A percentile compares a stretch with the other conserved stretches of the same genome.
Conservation (phyloP, 257 asterid genomes). For the Dorcoceras hygrometricum region DNA sequence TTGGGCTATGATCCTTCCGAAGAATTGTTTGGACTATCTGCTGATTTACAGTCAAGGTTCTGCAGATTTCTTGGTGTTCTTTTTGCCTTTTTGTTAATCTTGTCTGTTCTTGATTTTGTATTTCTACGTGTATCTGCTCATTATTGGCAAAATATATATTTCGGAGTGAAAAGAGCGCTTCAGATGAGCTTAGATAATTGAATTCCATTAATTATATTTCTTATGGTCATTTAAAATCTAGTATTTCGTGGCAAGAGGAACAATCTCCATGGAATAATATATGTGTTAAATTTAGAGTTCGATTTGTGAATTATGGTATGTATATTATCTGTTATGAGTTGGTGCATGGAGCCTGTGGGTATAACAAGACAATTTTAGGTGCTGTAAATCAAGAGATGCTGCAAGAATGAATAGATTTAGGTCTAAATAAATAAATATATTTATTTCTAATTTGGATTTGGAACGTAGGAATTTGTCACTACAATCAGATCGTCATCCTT, state of each 20-base stretch:
- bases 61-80: constrained; percentile 15
- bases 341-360: neutral
- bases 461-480: neutral
- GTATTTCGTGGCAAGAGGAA: constrained; percentile 1
- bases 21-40: constrained; percentile 72
- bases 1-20: constrained; percentile 80
- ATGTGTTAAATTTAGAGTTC: neutral
- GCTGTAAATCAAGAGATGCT: neutral
- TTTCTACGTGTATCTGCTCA: constrained; percentile 21
- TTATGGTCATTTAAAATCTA: constrained; percentile 14
- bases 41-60: constrained; percentile 73
- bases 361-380: too few species aligned
- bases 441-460: neutral
- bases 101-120: neutral
- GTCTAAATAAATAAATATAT: neutral
- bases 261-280: neutral
- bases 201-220: constrained; percentile 3
- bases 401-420: neutral
- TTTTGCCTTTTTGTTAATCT: neutral
- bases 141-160: neutral
- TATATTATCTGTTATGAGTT: neutral
- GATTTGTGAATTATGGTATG: neutral
- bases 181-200: neutral
- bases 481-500: neutral
- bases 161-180: neutral